Evolutionary conservation across 164 flowering plant species (phyloP), one percentile per base, ranked within the genome.

Genomic region (Echeveria elegans): DNA sequence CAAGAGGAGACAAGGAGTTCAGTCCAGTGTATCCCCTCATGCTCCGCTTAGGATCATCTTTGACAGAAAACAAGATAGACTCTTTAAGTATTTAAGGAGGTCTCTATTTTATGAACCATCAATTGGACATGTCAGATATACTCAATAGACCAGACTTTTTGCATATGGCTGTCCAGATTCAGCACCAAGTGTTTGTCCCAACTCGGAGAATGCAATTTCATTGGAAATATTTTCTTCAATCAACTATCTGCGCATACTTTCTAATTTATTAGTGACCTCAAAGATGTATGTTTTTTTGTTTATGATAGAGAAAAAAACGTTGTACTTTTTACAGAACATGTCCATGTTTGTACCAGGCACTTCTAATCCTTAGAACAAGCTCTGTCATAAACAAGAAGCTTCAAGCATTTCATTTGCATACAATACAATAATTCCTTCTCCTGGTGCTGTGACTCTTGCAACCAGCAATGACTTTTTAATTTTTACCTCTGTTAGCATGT

Each of bases 1-100:
- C 83, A 66, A 84, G 96, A 83, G 97, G 97, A n/a, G 95, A 90
- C 73, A 89, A 89, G 71, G 98, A 94, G 73, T 90, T 93, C 71
- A 86, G 86, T 68, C 91, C 95, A 21, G 97, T 94, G 5, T 91
- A 91, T 74, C 89, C 90, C 72, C 85, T 94, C 31, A 94, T 94
- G 97, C 79, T 85, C 70, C 81, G 72, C 56, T 67, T 94, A 9
- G 98, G 98, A 0, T 84, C 97, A 7, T 83, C 89, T 28, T 68
- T 90, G 72, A 75, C 81, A 5, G 88, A 82, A 72, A 82, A 80
- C 60, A 53, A 53, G 60, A 28, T 28, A 14, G 60, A 53, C 10
- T 9, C 30, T 24, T 21, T 16, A 53, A 53, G 16, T 53, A 26
- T 11, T 53, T 53, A 21, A 50, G 52, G 58, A 52, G 58, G 31